Conservation (phyloP, 2,329 filamentous ascomycete species). For the Dactylellina drechsleri region DNA sequence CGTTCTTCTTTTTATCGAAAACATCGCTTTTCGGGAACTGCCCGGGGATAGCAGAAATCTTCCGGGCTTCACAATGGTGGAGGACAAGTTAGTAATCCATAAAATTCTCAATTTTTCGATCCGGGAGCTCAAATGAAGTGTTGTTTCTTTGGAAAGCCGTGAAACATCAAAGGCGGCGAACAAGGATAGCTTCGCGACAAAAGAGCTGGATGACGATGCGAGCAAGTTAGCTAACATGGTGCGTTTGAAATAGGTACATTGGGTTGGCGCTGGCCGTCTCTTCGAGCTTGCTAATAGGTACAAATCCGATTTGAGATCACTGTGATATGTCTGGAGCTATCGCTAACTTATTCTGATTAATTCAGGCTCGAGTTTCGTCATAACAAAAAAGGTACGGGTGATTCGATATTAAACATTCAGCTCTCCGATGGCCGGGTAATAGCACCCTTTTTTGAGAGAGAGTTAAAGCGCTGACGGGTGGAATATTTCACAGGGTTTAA, state of each 20-base stretch:
- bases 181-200: slow-evolving; percentile 10
- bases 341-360: slow-evolving; percentile 25
- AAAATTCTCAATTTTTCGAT: slow-evolving; percentile 4
- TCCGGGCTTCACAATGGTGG: slow-evolving; percentile 60
- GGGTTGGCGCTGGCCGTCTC: slow-evolving; percentile 78
- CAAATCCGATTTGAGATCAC: slow-evolving; percentile 8
- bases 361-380: slow-evolving; percentile 92
- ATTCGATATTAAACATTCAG: neutral
- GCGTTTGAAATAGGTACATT: slow-evolving; percentile 71
- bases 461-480: slow-evolving; percentile 11
- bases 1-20: slow-evolving; percentile 6
- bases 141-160: neutral
- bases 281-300: slow-evolving; percentile 80
- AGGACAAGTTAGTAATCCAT: slow-evolving; percentile 64
- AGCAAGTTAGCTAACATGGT: slow-evolving; percentile 25
- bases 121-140: no score
- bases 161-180: slow-evolving; percentile 2
- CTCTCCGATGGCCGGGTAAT: no score
- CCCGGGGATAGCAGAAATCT: slow-evolving; percentile 27
- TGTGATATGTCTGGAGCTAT: slow-evolving; percentile 28
- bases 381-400: slow-evolving; percentile 88
- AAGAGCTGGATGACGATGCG: slow-evolving; percentile 8
- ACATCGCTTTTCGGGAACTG: slow-evolving; percentile 7
- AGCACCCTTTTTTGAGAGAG: no score
- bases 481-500: slow-evolving; percentile 74